phyloP scores from a whole-genome alignment of 2,329 filamentous ascomycete species.

The Phaeosphaeriaceae sp. region DNA sequence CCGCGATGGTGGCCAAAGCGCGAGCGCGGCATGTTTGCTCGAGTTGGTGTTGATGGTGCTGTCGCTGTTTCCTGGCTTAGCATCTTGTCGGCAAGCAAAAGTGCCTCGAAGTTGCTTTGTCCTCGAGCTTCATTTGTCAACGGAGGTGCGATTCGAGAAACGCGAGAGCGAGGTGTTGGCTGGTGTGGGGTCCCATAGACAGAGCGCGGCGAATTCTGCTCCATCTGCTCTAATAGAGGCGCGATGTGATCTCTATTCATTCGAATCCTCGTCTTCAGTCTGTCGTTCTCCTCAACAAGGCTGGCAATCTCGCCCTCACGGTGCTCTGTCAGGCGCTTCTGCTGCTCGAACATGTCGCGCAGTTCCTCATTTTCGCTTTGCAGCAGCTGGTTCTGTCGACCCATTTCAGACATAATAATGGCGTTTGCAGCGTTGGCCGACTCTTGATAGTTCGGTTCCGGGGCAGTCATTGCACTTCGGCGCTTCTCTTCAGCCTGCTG shows the following conservation, averaged over 20 bases:
- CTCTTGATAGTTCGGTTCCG: constrained; percentile 62
- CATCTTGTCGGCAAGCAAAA: constrained; percentile 77
- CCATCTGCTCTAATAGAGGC: constrained; percentile 50
- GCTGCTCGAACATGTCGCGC: constrained; percentile 70
- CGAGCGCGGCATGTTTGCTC: constrained; percentile 57
- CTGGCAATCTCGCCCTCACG: constrained; percentile 75
- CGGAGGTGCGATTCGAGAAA: constrained; percentile 49
- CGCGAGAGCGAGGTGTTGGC: constrained; percentile 51
- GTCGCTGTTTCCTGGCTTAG: constrained; percentile 79
- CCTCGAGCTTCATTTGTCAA: constrained; percentile 55
- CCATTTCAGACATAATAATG: constrained; percentile 57
- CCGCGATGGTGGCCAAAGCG: constrained; percentile 73
- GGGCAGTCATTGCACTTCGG: constrained; percentile 61
- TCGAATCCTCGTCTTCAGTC: constrained; percentile 82
- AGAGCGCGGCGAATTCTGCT: constrained; percentile 72
- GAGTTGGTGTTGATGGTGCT: constrained; percentile 73
- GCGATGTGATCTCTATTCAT: constrained; percentile 90
- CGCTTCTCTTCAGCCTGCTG: constrained; percentile 75
- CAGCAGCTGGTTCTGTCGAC: constrained; percentile 67
- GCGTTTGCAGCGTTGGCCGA: constrained; percentile 62
- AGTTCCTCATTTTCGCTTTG: constrained; percentile 71
- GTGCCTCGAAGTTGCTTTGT: constrained; percentile 74
- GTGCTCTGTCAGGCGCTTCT: constrained; percentile 79
- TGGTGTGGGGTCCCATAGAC: constrained; percentile 62
- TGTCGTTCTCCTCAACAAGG: constrained; percentile 76